Conservation (phyloP, 805 yeast genomes). For the Lachancea lanzarotensis region DNA sequence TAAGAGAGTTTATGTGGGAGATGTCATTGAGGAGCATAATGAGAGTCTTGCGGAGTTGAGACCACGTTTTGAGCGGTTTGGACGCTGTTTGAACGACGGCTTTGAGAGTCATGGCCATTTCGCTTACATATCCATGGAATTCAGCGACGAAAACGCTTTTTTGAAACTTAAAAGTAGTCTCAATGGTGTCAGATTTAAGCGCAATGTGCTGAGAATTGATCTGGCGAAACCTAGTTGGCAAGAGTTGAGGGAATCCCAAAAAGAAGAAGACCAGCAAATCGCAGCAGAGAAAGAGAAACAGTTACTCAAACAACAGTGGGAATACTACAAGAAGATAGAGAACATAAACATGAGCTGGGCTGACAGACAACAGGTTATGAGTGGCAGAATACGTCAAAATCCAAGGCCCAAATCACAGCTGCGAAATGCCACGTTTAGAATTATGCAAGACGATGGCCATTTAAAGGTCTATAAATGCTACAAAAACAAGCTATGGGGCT, state of each 20-base stretch:
- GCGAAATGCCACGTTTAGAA: conserved; percentile 54
- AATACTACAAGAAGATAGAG: conserved; percentile 33
- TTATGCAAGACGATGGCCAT: conserved; percentile 51
- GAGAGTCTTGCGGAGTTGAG: conserved; percentile 38
- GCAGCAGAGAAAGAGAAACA: conserved; percentile 25
- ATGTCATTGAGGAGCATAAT: conserved; percentile 21
- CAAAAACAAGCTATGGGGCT: conserved; percentile 89
- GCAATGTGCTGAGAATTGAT: conserved; percentile 54
- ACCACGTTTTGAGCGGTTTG: conserved; percentile 56
- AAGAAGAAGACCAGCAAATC: conserved; percentile 35
- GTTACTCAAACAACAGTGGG: conserved; percentile 36
- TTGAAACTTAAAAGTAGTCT: conserved; percentile 48
- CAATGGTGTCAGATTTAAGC: conserved; percentile 72
- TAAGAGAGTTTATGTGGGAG: conserved; percentile 28
- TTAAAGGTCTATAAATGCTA: conserved; percentile 50
- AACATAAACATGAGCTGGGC: conserved; percentile 34
- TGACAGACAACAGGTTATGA: conserved; percentile 40
- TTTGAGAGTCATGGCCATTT: conserved; percentile 51
- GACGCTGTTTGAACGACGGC: conserved; percentile 43
- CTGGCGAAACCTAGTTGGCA: conserved; percentile 54
- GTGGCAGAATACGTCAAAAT: conserved; percentile 57
- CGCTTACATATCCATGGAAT: conserved; percentile 60
- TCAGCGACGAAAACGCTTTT: conserved; percentile 38
- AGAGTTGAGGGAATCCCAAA: conserved; percentile 42
- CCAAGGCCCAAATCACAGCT: conserved; percentile 39